Evolutionary conservation across 164 flowering plant species (phyloP), one percentile per base, ranked within the genome.

Genomic region (Piper longum): DNA sequence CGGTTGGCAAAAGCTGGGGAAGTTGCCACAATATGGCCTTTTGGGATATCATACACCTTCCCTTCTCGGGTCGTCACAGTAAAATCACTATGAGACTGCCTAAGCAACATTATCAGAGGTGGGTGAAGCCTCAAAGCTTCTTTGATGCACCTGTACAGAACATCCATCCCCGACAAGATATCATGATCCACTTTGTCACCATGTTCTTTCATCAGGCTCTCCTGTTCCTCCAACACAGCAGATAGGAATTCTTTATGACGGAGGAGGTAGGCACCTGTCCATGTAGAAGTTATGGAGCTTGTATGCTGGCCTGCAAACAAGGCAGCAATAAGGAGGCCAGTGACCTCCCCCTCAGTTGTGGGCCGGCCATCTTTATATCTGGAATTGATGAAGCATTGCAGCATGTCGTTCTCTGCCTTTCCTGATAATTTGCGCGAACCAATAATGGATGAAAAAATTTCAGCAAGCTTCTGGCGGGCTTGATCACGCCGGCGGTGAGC

Each of bases 251-350:
- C 67, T 61, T 77, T 76, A 79, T 85, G 65, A 39, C 77, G 60
- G 41, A 92, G 80, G 62, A 92, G 95, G 74, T 92, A 90, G 11
- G 97, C 96, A 4, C 98, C 98, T 2, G 97, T 86, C 97, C 98
- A 92, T 4, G 85, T 81, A 54, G 96, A 87, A 60, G 97, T 92
- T 65, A 92, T 92, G 61, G 96, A 89, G 70, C 96, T 89, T 55
- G 98, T 92, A 81, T 92, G 98, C 72, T 92, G 98, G 41, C 98
- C 98, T 6, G 97, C 98, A 66, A 92, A 92, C 14, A 92, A 85
- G 54, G 98, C 97, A 66, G 98, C 98, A 64, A 92, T 92, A 62
- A 92, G 97, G 62, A 93, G 81, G 61, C 97, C 98, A n/a, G 96
- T 90, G 56, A 93, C 86, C 78, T 93, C 97, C 2, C 76, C 5